phyloP scores from a whole-genome alignment of 1,284 basidiomycete species.

The Malassezia cuniculi region DNA sequence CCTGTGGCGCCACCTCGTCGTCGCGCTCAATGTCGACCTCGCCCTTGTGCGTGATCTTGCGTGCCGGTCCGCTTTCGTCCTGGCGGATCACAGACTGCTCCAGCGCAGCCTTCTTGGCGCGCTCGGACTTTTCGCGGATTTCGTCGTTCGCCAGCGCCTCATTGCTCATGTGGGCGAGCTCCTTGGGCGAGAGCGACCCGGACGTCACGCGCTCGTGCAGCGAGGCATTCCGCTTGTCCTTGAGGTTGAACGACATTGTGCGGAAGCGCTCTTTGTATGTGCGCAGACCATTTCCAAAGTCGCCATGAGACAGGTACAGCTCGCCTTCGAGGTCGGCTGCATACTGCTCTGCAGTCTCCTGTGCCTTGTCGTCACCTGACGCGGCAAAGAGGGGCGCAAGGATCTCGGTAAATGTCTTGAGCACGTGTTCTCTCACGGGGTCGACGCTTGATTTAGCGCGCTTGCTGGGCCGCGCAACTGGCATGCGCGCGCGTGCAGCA shows the following conservation, averaged over 20 bases:
- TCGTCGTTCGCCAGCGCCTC: conserved; percentile 40
- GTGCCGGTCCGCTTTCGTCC: conserved; percentile 24
- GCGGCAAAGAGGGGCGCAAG: conserved; percentile 4
- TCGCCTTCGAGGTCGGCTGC: conserved; percentile 7
- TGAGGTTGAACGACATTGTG: conserved; percentile 40
- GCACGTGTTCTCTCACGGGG: conserved; percentile 11
- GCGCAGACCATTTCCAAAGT: conserved; percentile 2
- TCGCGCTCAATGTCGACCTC: conserved; percentile 43
- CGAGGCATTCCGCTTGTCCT: conserved; percentile 35
- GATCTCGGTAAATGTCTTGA: conserved; percentile 9
- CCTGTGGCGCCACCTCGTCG: background rate
- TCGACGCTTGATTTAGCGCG: background rate
- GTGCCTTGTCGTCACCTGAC: background rate
- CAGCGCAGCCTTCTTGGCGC: conserved; percentile 31
- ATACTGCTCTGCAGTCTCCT: conserved; percentile 2
- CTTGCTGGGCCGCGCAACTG: background rate
- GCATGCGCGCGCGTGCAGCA: background rate
- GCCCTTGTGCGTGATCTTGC: conserved; percentile 45
- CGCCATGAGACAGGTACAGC: conserved; percentile 3
- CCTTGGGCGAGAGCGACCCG: conserved; percentile 22
- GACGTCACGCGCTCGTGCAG: conserved; percentile 34
- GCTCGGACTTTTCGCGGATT: conserved; percentile 34
- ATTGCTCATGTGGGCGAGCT: conserved; percentile 31
- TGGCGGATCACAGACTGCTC: conserved; percentile 29
- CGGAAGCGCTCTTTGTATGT: conserved; percentile 39